phyloP scores from a whole-genome alignment of 176 grass and related monocot species.

The Luzula sylvatica region DNA sequence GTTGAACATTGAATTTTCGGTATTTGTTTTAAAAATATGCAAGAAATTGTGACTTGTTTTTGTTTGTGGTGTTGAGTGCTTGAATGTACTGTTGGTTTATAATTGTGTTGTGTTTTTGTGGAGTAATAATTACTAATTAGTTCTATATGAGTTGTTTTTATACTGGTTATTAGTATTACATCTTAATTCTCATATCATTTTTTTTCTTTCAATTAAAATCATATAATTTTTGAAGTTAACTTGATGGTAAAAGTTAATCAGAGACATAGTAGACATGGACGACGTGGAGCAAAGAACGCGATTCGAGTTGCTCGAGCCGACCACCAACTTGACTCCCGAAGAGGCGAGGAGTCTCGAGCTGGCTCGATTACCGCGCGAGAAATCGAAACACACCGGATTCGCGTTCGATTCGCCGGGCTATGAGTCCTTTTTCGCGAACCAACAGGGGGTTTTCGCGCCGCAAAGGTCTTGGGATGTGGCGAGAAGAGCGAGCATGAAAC shows the following conservation, averaged over 20 bases:
- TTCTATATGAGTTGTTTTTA: no score
- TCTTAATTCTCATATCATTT: no score
- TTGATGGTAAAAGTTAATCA: no score
- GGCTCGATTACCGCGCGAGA: slow-evolving; percentile 78
- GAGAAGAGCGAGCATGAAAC: slow-evolving; percentile 83
- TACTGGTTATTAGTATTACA: no score
- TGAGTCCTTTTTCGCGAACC: slow-evolving; percentile 85
- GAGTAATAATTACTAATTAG: no score
- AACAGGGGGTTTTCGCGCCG: slow-evolving; percentile 55
- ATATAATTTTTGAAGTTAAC: no score
- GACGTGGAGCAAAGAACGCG: slow-evolving; percentile 51
- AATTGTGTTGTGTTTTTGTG: no score
- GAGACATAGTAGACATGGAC: slow-evolving; percentile 85
- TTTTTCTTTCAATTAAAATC: no score
- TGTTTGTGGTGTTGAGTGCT: no score
- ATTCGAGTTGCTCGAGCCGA: slow-evolving; percentile 49
- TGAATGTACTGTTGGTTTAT: no score
- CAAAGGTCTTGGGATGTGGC: slow-evolving; percentile 88
- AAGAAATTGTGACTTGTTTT: no score
- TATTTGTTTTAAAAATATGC: slow-evolving; percentile 11
- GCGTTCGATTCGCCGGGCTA: slow-evolving; percentile 94
- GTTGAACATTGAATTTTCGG: slow-evolving; percentile 21
- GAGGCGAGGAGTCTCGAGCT: slow-evolving; percentile 74
- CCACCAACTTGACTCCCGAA: slow-evolving; percentile 61
- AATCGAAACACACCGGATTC: slow-evolving; percentile 87